Base-by-base conservation (phyloP, 2,329 filamentous ascomycete genomes). In the Ambrosiella xylebori region DNA sequence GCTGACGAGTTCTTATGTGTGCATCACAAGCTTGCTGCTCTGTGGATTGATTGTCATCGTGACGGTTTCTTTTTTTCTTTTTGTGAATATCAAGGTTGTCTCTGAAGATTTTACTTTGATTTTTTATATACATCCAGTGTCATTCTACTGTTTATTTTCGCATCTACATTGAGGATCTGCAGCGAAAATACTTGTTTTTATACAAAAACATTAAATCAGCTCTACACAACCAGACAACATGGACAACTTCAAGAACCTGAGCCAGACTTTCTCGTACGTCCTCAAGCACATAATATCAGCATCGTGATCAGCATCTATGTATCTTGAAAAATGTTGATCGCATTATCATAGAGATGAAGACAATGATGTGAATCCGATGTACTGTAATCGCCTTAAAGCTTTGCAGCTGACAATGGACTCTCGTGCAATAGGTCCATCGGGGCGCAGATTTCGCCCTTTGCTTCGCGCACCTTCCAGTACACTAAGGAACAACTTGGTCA, bases 401-500 rank as follows among this genome's bases (percentile, higher is more conserved):
- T 27, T 27, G 27, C 27, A 27, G 5, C 4, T 27, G 27, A 27
- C 27, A 17, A 47, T 17, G n/a, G 44, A 15, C 7, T 13, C 12
- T 47, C 44, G n/a, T 2, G 27, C 44, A 17, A 47, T 15, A 76
- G 76, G 68, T 76, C 74, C 68, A 69, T 81, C 67, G 90, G 89
- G 68, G 85, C 86, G 63, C 84, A 84, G 65, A 87, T 97, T 72
- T 89, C 88, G 64, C 93, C 93, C 40, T 95, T 95, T 70, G 89
- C 90, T 63, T 86, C 88, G 67, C 86, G 91, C 68, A 96, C 89
- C 59, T 88, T 95, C 71, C 93, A 98, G 76, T 94, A 91, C 76
- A 88, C 95, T 70, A 96, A 95, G 77, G 93, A 98, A 74, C 90
- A 96, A 74, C 81, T 97, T 62, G 93, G 93, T 56, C 88, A 94